Base-by-base conservation (phyloP, 768 basidiomycete species). In the Lactifluus hygrophoroides region DNA sequence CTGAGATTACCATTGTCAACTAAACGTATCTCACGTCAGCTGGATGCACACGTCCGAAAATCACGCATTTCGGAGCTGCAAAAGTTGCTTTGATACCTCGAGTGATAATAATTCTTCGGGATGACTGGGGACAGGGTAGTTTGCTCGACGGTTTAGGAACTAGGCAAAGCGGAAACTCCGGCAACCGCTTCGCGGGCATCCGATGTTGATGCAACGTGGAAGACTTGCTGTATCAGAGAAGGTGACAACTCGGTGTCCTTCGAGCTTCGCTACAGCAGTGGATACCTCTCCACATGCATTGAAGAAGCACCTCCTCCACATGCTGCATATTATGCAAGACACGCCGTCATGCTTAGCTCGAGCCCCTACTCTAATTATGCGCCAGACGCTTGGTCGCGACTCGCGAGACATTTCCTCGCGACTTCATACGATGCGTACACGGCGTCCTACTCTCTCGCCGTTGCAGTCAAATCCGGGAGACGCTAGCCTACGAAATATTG, bases 331-430 rank as follows among this genome's bases (percentile, higher is more conserved):
- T 28, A 34, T n/a, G 43, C 21, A 16, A 54, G 42, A 16, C 43
- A 51, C 48, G 48, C 53, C 58, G 58, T 51, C 48, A 60, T 48
- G 21, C 28, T 60, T 34, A 42, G 53, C 14, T 51, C 54, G 21
- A 45, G 21, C 40, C 17, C 40, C n/a, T n/a, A 47, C 51, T n/a
- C 51, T 30, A 30, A 55, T 51, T 44, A 55, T 46, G 27, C 48
- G 49, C 43, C 59, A 51, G 45, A 38, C 13, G 28, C 28, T 42
- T 35, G 47, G 34, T 2, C n/a, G n/a, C n/a, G n/a, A n/a, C 9
- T 17, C 9, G 35, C 47, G 38, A 48, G 27, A 25, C n/a, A n/a
- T n/a, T 49, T 8, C 48, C 30, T 37, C 32, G 21, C 42, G 21
- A 38, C 14, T 8, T 13, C 23, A 21, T n/a, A n/a, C n/a, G 32